Evolutionary conservation across 208 protist species (phyloP), one percentile per base, ranked within the genome.

Genomic region (Tetramitus jugosus): DNA sequence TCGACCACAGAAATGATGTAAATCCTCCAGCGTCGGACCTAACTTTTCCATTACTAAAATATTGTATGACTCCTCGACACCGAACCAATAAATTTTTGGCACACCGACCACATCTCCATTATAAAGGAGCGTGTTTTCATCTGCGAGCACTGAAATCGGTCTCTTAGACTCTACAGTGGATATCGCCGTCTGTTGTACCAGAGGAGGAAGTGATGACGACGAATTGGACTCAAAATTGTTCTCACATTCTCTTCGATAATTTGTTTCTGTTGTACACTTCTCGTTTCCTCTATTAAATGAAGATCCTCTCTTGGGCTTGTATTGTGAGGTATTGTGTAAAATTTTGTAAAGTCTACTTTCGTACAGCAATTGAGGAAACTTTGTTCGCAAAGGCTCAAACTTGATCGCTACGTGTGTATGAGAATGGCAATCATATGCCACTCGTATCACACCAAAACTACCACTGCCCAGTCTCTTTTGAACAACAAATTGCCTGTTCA

Each of bases 41-140:
- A 99, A 87, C 13, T 99, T 84, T 64, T 99, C 97, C 85, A 99
- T 98, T 33, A 99, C 96, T 86, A 99, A 93, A 17, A 98, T 94
- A 76, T 98, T 97, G 83, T 98, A 98, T 52, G 98, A 93, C 1
- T 94, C 95, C 46, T 96, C 94, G 4, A 89, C 62, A 1, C 96
- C 97, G 82, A 87, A 98, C 84, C 93, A 99, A 80, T 91, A 92
- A 0, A 98, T 86, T 37, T 89, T 81, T 0, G 97, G 95, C 37
- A 99, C 94, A 40, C 97, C 97, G 8, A 96, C 87, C 40, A 84
- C 84, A 26, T n/a, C n/a, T n/a, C 85, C 65, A 4, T 65, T 13
- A 42, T 86, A 85, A 60, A 84, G 65, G n/a, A n/a, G n/a, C n/a
- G n/a, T n/a, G n/a, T n/a, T n/a, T n/a, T n/a, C n/a, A n/a, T n/a